phyloP scores from a whole-genome alignment of 2,329 filamentous ascomycete species.

The Scytalidium sp. region DNA sequence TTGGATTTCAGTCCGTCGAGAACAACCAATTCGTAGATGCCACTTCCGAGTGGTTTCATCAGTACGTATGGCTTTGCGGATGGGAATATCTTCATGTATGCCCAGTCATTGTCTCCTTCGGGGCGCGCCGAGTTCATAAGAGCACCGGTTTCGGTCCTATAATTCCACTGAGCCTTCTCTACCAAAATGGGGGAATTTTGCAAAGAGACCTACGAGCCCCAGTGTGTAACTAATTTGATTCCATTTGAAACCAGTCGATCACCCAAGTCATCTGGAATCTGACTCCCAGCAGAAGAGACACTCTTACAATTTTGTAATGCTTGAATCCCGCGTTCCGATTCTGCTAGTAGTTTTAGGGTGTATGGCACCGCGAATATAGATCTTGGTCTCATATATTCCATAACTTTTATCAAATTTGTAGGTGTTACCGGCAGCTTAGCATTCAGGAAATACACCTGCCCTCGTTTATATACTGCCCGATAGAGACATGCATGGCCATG shows the following conservation, averaged over 20 bases:
- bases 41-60: conserved; percentile 7
- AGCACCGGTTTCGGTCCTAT: conserved; percentile 55
- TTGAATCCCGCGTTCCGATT: conserved; percentile 51
- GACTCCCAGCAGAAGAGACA: conserved; percentile 56
- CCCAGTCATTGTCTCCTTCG: conserved; percentile 54
- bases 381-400: conserved; percentile 43
- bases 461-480: conserved; percentile 47
- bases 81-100: conserved; percentile 46
- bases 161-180: neutral
- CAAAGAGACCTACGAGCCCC: conserved; percentile 45
- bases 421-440: conserved; percentile 52
- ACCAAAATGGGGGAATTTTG: neutral
- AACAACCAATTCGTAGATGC: conserved; percentile 9
- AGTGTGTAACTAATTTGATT: conserved; percentile 53
- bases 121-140: conserved; percentile 58
- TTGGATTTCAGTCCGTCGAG: conserved; percentile 1
- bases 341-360: conserved; percentile 60
- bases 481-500: conserved; percentile 55
- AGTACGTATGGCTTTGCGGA: conserved; percentile 8
- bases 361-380: conserved; percentile 63
- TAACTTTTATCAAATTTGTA: conserved; percentile 40
- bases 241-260: conserved; percentile 49
- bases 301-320: conserved; percentile 44
- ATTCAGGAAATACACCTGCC: conserved; percentile 51
- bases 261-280: conserved; percentile 57